Evolutionary conservation across 805 yeast species (phyloP).

Genomic region (Yarrowia sp.): DNA sequence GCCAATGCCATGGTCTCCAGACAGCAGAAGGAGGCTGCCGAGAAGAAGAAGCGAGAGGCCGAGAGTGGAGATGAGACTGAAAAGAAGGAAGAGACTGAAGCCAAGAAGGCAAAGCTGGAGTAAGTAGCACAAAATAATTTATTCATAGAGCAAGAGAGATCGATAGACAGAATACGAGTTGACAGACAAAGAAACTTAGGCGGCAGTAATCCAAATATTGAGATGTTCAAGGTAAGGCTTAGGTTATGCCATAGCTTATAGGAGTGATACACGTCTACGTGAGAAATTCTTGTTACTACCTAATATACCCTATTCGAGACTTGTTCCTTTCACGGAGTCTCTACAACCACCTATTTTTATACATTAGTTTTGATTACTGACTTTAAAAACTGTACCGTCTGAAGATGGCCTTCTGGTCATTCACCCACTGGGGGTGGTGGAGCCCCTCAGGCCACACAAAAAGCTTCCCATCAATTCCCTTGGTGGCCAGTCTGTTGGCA

Average conservation of each 20-base stretch:
- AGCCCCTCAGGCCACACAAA: conserved; percentile 15
- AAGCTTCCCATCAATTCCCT: conserved; percentile 6
- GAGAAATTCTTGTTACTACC: too few relatives aligned
- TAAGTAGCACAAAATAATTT: conserved; percentile 32
- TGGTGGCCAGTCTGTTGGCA: conserved; percentile 4
- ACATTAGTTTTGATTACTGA: not conserved
- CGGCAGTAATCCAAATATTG: too few relatives aligned
- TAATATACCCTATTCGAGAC: too few relatives aligned
- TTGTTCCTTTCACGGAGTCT: too few relatives aligned
- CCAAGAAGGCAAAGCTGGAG: conserved; percentile 24
- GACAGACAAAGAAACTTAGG: too few relatives aligned
- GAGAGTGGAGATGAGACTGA: conserved; percentile 11
- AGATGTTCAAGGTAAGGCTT: too few relatives aligned
- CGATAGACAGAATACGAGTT: too few relatives aligned
- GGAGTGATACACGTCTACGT: too few relatives aligned
- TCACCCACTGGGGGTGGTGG: conserved; percentile 10
- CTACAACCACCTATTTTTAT: not conserved
- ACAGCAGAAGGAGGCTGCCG: conserved; percentile 23
- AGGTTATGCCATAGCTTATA: too few relatives aligned
- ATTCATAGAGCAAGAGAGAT: not conserved
- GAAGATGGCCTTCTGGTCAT: conserved; percentile 17
- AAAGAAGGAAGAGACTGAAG: conserved; percentile 20
- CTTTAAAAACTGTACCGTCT: conserved; percentile 12
- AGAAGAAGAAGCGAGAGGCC: conserved; percentile 37
- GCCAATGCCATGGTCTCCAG: conserved; percentile 45